Percentiles rank a stretch among this genome's conserved stretches.
Evolutionary conservation across 2,329 filamentous ascomycete species (phyloP).

Genomic region (Sordariomycetes sp.): DNA sequence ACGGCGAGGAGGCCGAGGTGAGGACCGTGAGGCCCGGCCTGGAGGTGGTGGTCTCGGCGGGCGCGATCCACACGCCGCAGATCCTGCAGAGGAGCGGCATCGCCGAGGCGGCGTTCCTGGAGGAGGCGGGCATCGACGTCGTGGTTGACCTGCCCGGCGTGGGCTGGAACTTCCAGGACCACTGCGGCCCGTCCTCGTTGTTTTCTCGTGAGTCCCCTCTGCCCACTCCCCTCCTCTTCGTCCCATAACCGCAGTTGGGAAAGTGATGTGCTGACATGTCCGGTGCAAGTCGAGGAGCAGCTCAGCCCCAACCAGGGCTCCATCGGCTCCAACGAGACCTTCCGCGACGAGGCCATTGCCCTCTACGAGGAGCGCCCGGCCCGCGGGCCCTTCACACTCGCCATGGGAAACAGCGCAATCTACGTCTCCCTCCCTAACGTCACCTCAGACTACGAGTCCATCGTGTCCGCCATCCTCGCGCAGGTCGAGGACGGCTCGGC

Average conservation of each 20-base stretch:
- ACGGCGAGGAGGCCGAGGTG: background rate
- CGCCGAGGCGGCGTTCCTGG: conserved; percentile 25
- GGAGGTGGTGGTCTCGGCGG: conserved; percentile 36
- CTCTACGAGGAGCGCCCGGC: conserved; percentile 19
- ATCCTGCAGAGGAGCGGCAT: conserved; percentile 39
- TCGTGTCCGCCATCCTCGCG: conserved; percentile 13
- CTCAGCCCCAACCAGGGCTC: background rate
- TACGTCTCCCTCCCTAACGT: conserved; percentile 16
- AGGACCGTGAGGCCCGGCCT: conserved; percentile 9
- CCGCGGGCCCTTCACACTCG: conserved; percentile 23
- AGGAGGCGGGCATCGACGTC: conserved; percentile 27
- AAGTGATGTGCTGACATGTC: background rate
- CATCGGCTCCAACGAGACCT: conserved; percentile 6
- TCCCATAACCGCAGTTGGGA: background rate
- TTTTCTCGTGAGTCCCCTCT: conserved; percentile 8
- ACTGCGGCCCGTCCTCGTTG: conserved; percentile 22
- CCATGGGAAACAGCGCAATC: conserved; percentile 18
- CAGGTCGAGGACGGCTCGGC: conserved; percentile 13
- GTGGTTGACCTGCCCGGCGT: conserved; percentile 41
- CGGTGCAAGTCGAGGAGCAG: background rate
- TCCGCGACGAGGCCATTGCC: conserved; percentile 14
- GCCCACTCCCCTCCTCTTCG: background rate
- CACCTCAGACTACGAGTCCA: conserved; percentile 11
- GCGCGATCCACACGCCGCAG: conserved; percentile 37
- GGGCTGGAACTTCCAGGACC: conserved; percentile 47